Evolutionary conservation across 495 filamentous ascomycete species (phyloP), one percentile per base, ranked within the genome.

Genomic region (Thermothielavioides terrestris): DNA sequence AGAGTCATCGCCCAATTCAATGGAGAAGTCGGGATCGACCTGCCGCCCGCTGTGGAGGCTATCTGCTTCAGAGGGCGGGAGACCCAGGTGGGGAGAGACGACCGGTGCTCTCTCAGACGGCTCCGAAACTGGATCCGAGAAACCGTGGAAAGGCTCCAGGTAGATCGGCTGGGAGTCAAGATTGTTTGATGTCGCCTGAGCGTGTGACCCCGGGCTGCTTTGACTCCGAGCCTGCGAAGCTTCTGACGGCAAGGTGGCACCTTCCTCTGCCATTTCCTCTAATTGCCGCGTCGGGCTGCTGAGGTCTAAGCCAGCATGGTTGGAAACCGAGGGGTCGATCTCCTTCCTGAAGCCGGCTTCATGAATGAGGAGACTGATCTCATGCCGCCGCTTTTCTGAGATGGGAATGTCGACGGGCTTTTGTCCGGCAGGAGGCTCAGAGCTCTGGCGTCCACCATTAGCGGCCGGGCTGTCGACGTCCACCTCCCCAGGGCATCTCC

Each of bases 21-120:
- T 52, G 45, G 56, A 55, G 38, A 66, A 61, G 21, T 57, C 56
- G 4, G 60, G 62, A 30, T 70, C 66, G 1, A 61, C 61, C 41
- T 74, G 71, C 37, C 68, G 64, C 21, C 65, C 70, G 50, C 69
- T 67, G 25, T 39, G 58, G 22, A 61, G 40, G 46, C 70, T 72
- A 34, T 57, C 57, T 7, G 45, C 39, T 6, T 71, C 66, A 4
- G 66, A 69, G 10, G 52, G 49, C 1, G 47, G 52, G 0, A 62
- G 34, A 5, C 52, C 46, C 9, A 56, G 31, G 2, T 45, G 43
- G 1, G 54, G 56, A 34, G 58, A 59, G 4, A 36, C 45, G 12
- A 59, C 55, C 2, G 20, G 46, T 22, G 35, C 11, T 39, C 48
- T 27, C 34, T 38, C 36, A 18, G 26, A 9, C 9, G 50, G 18